A percentile compares a stretch with the other conserved stretches of the same genome.
Conservation (phyloP, 1,139 yeast genomes). For the Yamadazyma conglobata region DNA sequence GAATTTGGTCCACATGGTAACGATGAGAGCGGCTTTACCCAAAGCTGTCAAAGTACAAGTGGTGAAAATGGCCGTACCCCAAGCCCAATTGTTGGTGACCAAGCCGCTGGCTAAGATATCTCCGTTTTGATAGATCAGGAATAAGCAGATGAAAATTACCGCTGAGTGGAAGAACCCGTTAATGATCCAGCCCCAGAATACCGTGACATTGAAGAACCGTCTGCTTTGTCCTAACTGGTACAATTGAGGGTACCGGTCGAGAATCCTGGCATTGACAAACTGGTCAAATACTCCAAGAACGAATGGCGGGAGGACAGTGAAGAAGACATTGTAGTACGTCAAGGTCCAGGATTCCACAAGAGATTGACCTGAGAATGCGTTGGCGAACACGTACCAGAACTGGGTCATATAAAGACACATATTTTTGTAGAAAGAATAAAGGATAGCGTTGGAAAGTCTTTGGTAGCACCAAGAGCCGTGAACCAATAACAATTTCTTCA, state of each 20-base stretch:
- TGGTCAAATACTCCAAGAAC: constrained; percentile 97
- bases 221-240: constrained; percentile 89
- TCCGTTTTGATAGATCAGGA: constrained; percentile 67
- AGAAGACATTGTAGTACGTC: constrained; percentile 92
- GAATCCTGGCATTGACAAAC: constrained; percentile 83
- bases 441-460: constrained; percentile 84
- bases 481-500: constrained; percentile 78
- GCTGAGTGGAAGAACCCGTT: constrained; percentile 96
- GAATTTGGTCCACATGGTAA: constrained; percentile 93
- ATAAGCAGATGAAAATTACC: constrained; percentile 71
- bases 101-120: constrained; percentile 64
- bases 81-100: constrained; percentile 87
- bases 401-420: constrained; percentile 95
- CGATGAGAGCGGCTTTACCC: constrained; percentile 91
- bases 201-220: constrained; percentile 81
- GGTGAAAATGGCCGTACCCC: constrained; percentile 92
- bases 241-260: constrained; percentile 89
- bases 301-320: constrained; percentile 93
- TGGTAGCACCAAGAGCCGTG: constrained; percentile 99
- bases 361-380: constrained; percentile 93
- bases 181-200: constrained; percentile 96
- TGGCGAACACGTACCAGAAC: constrained; percentile 93
- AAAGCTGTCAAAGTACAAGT: constrained; percentile 84
- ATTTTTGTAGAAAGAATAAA: constrained; percentile 94
- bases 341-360: constrained; percentile 97